Evolutionary conservation across 2,329 filamentous ascomycete species (phyloP), one percentile per base, ranked within the genome.

Genomic region (Rutstroemia sp.): DNA sequence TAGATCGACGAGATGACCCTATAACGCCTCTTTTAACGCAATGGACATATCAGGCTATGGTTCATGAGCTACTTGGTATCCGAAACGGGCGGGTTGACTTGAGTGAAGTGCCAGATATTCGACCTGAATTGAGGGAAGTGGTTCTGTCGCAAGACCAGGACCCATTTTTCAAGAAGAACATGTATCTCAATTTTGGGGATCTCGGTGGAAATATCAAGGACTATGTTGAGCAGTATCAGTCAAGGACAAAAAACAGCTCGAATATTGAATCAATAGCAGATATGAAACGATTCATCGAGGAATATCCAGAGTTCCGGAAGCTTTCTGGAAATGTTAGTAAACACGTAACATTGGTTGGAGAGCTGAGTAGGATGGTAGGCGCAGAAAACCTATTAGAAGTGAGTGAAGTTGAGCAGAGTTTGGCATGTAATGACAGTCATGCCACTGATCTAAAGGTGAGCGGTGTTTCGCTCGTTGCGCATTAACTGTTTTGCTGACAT

Each of bases 1-100:
- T 99, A 30, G 94, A 99, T 72, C 84, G 94, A 44, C 83, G 94
- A 70, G 92, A 96, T 69, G 94, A 99, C 67, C 92, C 94, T 0
- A 88, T 97, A 51, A 99, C 94, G 3, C 94, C 94, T 0, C 76
- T 99, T 10, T 79, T 99, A 49, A 96, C 91, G 2, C 94, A 99
- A 70, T 99, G 94, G 94, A 99, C 94, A 25, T 99, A 99, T 68
- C 94, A 99, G 73, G 94, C 94, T n/a, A 99, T 99, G 92, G 94
- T 99, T 0, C 94, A 99, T 70, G 94, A 99, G 68, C 75, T 97
- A 2, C 78, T 99, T 12, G 94, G 94, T 5, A 96, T 99, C 63
- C 83, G 88, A 58, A 97, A 97, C 70, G 94, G 94, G n/a, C 82
- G 92, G 51, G 94, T 99, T 0, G 88, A 96, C 68, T 77, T 99